Evolutionary conservation across 2,329 filamentous ascomycete genomes (phyloP).

Genomic region (Incumbomyces delicatus): DNA sequence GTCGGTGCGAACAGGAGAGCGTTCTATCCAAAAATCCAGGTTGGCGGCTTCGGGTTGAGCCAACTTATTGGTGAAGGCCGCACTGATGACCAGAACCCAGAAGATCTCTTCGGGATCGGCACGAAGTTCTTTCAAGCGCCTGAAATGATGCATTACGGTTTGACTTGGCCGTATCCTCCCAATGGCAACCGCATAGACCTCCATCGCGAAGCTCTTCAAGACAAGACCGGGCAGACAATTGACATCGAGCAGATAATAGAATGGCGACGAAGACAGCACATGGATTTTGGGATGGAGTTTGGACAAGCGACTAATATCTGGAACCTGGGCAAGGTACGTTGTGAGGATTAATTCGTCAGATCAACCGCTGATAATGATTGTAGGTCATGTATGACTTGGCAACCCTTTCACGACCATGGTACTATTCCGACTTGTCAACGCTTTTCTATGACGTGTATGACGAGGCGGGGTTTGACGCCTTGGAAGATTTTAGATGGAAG

Average conservation of each 20-base stretch:
- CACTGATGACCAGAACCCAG: not conserved
- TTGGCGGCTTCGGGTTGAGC: slow-evolving; percentile 9
- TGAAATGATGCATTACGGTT: not conserved
- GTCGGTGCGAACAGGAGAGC: not conserved
- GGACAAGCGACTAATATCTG: not conserved
- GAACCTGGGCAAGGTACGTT: slow-evolving; percentile 1
- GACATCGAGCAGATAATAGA: not conserved
- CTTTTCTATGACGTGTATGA: not conserved
- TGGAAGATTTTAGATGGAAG: not conserved
- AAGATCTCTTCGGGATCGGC: not conserved
- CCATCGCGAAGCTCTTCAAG: not conserved
- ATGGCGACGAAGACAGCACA: not conserved
- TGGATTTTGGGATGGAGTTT: not conserved
- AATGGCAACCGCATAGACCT: not conserved
- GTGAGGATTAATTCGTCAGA: too few relatives aligned
- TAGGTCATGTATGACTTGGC: slow-evolving; percentile 3
- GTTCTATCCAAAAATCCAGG: slow-evolving; percentile 7
- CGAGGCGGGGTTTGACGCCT: not conserved
- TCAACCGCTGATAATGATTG: not conserved
- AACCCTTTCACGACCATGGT: not conserved
- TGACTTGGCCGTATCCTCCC: not conserved
- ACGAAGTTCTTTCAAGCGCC: not conserved
- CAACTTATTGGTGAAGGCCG: not conserved
- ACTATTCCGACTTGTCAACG: not conserved
- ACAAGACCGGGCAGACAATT: not conserved